Base-by-base conservation (phyloP, 768 basidiomycete genomes). In the Lactifluus piperatus region DNA sequence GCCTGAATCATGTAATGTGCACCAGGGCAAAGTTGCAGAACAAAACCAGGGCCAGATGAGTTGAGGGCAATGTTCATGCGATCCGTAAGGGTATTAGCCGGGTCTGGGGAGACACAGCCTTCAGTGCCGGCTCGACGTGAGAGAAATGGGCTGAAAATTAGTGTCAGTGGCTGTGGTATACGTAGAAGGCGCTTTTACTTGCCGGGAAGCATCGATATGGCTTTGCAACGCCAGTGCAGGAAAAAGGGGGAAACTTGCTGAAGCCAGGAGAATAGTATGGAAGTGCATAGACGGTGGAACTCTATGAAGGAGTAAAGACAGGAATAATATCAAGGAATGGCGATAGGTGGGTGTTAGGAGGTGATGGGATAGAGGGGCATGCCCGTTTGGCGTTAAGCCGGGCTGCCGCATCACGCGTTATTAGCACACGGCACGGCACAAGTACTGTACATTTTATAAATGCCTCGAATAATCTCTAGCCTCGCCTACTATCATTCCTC, bases 41-140 rank as follows among this genome's bases (percentile, higher is more conserved):
- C 74, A 68, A 82, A 92, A 26, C 84, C 85, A 44, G 79, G 68
- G 13, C 88, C 86, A 20, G 83, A 83, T 5, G 82, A 79, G 58
- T 79, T 81, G 46, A 90, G 77, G 36, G 84, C 77, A 0, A 69
- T 73, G 68, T 90, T 87, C 57, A 90, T 69, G 20, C 85, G 80
- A 67, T 83, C 79, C 4, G 86, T 84, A 2, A 81, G 60, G 20
- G 84, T 81, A 34, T 83, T 81, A 7, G 76, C 71, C 6, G 88
- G 85, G 63, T 83, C 74, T 22, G 85, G 75, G n/a, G 72, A 55
- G 26, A 71, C 66, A 62, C 72, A 73, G 20, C 65, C 65, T 24
- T 29, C 27, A 22, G 20, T 46, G 32, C 49, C 53, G 10, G 10
- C 27, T 45, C 46, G 39, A 52, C 10, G 37, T 22, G 41, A 54